Base-by-base conservation (phyloP, 2,329 filamentous ascomycete genomes). In the Lecanicillium sp. region DNA sequence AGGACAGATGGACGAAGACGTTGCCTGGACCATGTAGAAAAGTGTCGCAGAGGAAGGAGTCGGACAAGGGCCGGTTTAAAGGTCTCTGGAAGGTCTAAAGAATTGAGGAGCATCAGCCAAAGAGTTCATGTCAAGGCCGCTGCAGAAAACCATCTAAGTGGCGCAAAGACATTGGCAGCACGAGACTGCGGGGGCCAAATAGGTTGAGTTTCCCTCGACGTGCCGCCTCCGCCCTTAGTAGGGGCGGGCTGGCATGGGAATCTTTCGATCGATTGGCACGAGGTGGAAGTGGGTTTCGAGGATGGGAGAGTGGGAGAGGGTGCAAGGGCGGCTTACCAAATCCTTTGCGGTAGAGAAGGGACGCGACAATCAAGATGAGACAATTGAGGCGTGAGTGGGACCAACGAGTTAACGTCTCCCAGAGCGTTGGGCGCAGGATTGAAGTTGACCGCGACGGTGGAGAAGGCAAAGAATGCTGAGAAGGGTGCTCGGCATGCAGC, bases 391-490 rank as follows among this genome's bases (percentile, higher is more conserved):
- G 62, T 62, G 62, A 62, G 71, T 72, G 72, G 77, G 73, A 80
- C 73, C 70, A 74, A 78, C 77, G 78, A 81, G 75, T 69, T 75
- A 81, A 81, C 76, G 77, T 79, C 75, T 81, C 77, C 78, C 73
- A 77, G 73, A 61, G 61, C 65, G 61, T 63, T 68, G 67, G 66
- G 63, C 66, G 69, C 63, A 69, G 63, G 59, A 61, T 61, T 60
- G 58, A 60, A 64, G 57, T 62, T 62, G 65, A 70, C 65, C 68
- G 68, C 65, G 63, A 67, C 64, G 62, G 67, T 66, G 62, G 65
- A 67, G 66, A 62, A 55, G 54, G 53, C 51, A 60, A 60, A 61
- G 62, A 62, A 64, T 64, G 64, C 62, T 57, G 44, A 57, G 54
- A 52, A 51, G 38, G 51, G 55, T 54, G 56, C 58, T 60, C 62